A percentile compares a stretch with the other conserved stretches of the same genome.
Evolutionary conservation across 371 early-diverging fungal species (phyloP).

Genomic region (Apophysomyces sp.): DNA sequence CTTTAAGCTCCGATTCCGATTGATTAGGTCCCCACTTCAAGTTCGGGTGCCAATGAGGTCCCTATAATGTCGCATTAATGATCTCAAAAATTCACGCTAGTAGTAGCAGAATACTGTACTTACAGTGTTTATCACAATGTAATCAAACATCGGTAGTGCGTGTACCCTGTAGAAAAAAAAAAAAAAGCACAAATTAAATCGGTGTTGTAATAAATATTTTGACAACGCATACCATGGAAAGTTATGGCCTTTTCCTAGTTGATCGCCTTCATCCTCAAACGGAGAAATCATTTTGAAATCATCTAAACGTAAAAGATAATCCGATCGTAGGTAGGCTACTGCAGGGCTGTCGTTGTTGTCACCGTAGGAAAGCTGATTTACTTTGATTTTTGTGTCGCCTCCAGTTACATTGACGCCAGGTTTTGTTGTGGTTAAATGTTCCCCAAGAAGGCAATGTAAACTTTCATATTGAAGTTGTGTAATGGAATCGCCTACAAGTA

Average conservation of each 20-base stretch:
- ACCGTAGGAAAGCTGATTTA: conserved; percentile 14
- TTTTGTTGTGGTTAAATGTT: conserved; percentile 16
- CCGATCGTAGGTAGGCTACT: conserved; percentile 40
- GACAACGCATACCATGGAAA: conserved; percentile 35
- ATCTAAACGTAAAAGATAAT: conserved; percentile 42
- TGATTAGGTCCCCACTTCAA: conserved; percentile 32
- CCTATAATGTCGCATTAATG: conserved; percentile 15
- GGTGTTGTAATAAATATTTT: neutral
- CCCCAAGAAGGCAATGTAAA: conserved; percentile 35
- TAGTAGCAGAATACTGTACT: neutral
- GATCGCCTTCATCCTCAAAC: conserved; percentile 30
- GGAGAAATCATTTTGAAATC: conserved; percentile 42
- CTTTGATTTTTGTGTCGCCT: conserved; percentile 24
- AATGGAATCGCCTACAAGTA: conserved; percentile 49
- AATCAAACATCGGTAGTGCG: conserved; percentile 34
- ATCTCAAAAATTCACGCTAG: neutral
- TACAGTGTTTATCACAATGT: conserved; percentile 48
- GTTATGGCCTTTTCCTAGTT: conserved; percentile 43
- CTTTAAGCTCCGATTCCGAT: conserved; percentile 34
- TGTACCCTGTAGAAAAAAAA: conserved; percentile 27
- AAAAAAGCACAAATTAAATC: neutral
- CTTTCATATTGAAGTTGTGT: conserved; percentile 50
- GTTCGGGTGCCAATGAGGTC: conserved; percentile 47
- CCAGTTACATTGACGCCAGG: conserved; percentile 22
- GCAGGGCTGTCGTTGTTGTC: conserved; percentile 24